Percentiles rank a stretch among this genome's conserved stretches.
phyloP scores from a whole-genome alignment of 441 rosid genomes.

The Eruca vesicaria region DNA sequence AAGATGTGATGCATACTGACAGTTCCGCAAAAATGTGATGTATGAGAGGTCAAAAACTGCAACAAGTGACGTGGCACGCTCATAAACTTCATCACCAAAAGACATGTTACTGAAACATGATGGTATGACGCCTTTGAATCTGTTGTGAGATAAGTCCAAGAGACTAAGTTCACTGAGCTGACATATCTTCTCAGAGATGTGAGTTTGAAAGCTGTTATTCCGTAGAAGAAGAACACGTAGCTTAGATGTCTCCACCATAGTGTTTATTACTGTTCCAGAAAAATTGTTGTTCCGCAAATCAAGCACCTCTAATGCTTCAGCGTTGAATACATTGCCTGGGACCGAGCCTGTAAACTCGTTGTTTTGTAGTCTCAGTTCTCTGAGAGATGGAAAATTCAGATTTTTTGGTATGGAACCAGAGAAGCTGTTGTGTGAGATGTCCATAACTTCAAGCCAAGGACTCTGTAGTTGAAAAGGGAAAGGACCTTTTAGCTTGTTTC shows the following conservation, averaged over 20 bases:
- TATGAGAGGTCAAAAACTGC: not conserved
- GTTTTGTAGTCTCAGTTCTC: not conserved
- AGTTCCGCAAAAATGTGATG: not conserved
- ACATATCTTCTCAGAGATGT: not conserved
- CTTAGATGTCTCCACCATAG: not conserved
- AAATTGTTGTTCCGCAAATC: conserved; percentile 8
- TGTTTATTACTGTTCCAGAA: not conserved
- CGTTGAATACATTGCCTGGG: not conserved
- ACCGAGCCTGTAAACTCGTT: not conserved
- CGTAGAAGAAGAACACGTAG: not conserved
- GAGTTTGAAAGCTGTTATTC: not conserved
- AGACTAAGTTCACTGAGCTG: not conserved
- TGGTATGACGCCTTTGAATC: not conserved
- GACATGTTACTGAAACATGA: not conserved
- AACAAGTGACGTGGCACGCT: not conserved
- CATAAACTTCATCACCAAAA: not conserved
- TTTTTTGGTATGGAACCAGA: not conserved
- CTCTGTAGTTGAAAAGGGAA: not conserved
- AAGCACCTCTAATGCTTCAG: not conserved
- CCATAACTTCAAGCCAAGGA: not conserved
- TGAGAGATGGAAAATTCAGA: not conserved
- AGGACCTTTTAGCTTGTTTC: not conserved
- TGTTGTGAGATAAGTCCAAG: not conserved
- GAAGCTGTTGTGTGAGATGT: not conserved
- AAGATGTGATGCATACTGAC: not conserved